These are phyloP conservation scores for Tetrahymena borealis DNA, from an alignment of 73 alveolate species.

Conservation along the genomic window DNA sequence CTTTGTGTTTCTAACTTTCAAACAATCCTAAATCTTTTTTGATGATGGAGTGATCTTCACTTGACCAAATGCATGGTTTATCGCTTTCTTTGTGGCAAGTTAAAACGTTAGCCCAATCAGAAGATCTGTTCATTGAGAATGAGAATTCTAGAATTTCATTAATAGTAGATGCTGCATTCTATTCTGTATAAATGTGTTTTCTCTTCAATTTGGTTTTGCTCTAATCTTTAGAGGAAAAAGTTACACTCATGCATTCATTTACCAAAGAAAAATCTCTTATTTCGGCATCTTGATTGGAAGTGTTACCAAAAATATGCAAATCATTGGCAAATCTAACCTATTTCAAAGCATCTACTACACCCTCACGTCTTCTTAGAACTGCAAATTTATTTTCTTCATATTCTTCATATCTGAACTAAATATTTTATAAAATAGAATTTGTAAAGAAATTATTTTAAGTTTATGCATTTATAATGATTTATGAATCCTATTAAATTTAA, in stretches of 20 bases:
- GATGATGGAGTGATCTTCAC: not conserved
- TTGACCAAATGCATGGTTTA: not conserved
- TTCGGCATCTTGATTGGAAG: not conserved
- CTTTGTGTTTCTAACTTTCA: not conserved
- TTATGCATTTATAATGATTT: no score
- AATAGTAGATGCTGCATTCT: not conserved
- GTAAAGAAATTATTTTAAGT: no score
- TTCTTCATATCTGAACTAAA: not conserved
- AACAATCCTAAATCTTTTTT: not conserved
- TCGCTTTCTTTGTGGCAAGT: not conserved
- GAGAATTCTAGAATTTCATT: not conserved
- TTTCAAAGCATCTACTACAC: not conserved
- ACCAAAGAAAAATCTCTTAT: not conserved
- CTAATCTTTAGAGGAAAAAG: not conserved
- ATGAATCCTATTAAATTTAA: no score
- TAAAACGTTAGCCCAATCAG: not conserved
- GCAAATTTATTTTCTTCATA: not conserved
- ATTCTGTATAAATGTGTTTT: not conserved
- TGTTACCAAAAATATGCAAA: not conserved
- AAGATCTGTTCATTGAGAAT: not conserved
- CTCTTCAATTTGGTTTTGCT: not conserved
- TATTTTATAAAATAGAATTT: not conserved
- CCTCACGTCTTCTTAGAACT: not conserved
- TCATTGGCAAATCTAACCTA: not conserved
- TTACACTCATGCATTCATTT: not conserved